Evolutionary conservation across 768 basidiomycete genomes (phyloP), one percentile per base, ranked within the genome.

Genomic region (Boletus pseudo-olivaceus): DNA sequence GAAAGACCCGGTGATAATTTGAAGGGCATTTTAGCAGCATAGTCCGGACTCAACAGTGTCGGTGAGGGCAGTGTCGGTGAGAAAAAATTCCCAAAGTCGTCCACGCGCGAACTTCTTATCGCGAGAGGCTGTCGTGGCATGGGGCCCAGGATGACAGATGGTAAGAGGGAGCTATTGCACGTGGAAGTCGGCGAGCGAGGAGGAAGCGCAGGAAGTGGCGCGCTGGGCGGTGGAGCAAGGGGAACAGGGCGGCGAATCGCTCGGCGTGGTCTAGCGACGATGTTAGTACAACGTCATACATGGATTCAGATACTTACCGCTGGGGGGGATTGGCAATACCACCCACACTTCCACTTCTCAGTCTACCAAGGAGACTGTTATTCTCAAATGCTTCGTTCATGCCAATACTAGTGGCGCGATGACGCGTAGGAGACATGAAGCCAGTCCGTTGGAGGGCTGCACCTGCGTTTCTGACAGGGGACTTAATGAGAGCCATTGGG

Each of bases 401-500:
- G 40, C 60, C 67, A 12, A 79, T 52, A 53, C 81, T 84, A 4
- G 77, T 75, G 39, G 78, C 77, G 30, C 83, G 72, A 17, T 76
- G 68, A 15, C 81, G 73, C 7, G 72, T 60, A 15, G 72, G 74
- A 23, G 70, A 72, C 53, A 58, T 60, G 62, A 72, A 42, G 29
- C 77, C 73, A 46, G 78, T 78, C 45, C 73, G 71, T 55, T 79
- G 82, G 26, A 82, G 67, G 1, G 84, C 82, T 29, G 72, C 73
- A 23, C 75, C 75, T 0, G 79, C 83, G 2, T 70, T 78, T 34
- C 82, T 76, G 14, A 74, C 61, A 1, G 84, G 81, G 0, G 82
- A 81, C 54, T 83, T 84, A 60, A 87, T 83, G 34, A 74, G 64
- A 39, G 75, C 74, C 69, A 86, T 79, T 2, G 84, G 82, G 8